Percentiles rank a stretch among this genome's conserved stretches.
These are phyloP conservation scores for Taphrina pruni DNA, from an alignment of 1,139 yeast genomes.

Conservation along the genomic window DNA sequence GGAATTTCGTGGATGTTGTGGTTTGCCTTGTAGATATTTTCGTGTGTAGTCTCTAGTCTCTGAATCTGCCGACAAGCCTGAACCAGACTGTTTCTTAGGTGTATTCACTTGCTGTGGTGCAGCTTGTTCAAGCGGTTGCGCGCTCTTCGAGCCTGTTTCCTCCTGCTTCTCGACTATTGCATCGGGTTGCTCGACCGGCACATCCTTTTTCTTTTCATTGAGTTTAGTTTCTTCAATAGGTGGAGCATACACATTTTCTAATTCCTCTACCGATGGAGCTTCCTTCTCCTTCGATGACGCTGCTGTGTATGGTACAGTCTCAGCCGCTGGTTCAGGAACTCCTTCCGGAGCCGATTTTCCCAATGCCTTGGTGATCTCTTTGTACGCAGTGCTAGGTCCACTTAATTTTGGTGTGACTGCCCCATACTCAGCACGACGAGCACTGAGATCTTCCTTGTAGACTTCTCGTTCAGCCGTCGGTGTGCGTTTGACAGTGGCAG, in stretches of 20 bases:
- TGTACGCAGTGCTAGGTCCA: constrained; percentile 30
- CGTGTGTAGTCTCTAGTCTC: constrained; percentile 26
- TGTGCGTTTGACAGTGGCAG: not conserved
- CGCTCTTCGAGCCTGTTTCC: not conserved
- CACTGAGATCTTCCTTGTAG: constrained; percentile 25
- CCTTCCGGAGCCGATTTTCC: constrained; percentile 22
- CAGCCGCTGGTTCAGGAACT: not conserved
- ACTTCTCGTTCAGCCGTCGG: constrained; percentile 24
- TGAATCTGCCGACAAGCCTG: not conserved
- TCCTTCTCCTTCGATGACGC: not conserved
- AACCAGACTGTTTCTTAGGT: not conserved
- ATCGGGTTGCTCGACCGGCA: constrained; percentile 7
- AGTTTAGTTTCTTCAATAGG: constrained; percentile 21
- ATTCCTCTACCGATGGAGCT: constrained; percentile 5
- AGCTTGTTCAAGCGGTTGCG: not conserved
- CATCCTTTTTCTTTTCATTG: constrained; percentile 2
- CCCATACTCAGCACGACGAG: constrained; percentile 40
- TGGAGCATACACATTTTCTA: constrained; percentile 34
- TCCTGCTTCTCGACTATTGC: constrained; percentile 11
- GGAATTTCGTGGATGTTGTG: constrained; percentile 34
- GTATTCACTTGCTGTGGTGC: not conserved
- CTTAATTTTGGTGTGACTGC: constrained; percentile 33
- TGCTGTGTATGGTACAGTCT: constrained; percentile 11
- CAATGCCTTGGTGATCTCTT: constrained; percentile 26
- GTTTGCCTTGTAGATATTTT: constrained; percentile 28